Base-by-base conservation (phyloP, 2,329 filamentous ascomycete genomes). In the Neonectria neomacrospora region DNA sequence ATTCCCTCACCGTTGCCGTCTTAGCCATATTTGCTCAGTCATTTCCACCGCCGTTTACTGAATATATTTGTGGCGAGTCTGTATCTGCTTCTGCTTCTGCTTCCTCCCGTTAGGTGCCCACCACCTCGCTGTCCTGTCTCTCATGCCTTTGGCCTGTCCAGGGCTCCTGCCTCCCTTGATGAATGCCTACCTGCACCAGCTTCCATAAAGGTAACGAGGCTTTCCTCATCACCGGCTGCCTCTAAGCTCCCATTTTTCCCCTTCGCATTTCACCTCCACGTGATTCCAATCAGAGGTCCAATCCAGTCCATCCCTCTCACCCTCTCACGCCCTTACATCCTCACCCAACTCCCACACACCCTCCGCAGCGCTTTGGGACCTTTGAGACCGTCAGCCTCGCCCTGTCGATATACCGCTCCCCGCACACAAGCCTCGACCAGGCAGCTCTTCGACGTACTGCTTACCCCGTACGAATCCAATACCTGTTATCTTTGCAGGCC, bases 221-320 rank as follows among this genome's bases (percentile, higher is more conserved):
- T 26, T 23, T 12, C 22, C 12, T 14, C 28, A 20, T 32, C 47
- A 9, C 37, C 16, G 37, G 34, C 45, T 30, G 14, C 23, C 14
- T 26, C 20, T 45, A 6, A 6, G 23, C 23, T 48, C 45, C 16
- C n/a, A 37, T 28, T 28, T 30, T 16, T 48, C n/a, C n/a, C n/a
- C n/a, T n/a, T n/a, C 16, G 30, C 28, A 48, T 48, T n/a, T 50
- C 47, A 32, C 47, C 28, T 48, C 45, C 47, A 50, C 47, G 47
- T 50, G 28, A 50, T 50, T 50, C 28, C 47, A 23, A 47, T 7
- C n/a, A 18, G 10, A 28, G n/a, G n/a, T 28, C 45, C n/a, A 6
- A 3, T 28, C 45, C 45, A 48, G 18, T 48, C n/a, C 45, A 18
- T 28, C 23, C n/a, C 47, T 32, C 28, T n/a, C 26, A 20, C 45